A percentile compares a stretch with the other conserved stretches of the same genome.
phyloP scores from a whole-genome alignment of 768 basidiomycete genomes.

The Mycena maculata region DNA sequence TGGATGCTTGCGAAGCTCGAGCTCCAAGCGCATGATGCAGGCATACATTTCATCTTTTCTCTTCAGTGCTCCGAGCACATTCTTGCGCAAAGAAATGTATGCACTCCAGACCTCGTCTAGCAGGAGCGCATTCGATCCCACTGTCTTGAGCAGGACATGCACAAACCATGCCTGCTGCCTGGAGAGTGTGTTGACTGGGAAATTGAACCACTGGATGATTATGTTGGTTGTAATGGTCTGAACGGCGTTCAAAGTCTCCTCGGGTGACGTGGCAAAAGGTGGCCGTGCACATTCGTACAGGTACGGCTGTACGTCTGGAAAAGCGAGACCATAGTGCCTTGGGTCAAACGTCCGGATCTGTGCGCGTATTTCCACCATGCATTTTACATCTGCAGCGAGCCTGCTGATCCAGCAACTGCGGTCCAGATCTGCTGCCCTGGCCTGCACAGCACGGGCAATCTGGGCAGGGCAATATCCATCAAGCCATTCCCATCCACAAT shows the following conservation, averaged over 20 bases:
- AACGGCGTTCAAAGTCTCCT: neutral
- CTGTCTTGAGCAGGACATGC: neutral
- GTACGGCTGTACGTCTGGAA: neutral
- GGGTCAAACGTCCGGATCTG: too few species aligned
- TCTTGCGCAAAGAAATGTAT: neutral
- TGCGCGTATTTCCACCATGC: too few species aligned
- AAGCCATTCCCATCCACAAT: neutral
- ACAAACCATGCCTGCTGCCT: constrained; percentile 3
- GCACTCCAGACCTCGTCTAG: constrained; percentile 5
- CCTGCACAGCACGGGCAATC: neutral
- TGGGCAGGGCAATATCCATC: neutral
- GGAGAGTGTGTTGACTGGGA: neutral
- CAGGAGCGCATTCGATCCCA: neutral
- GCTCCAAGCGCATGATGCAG: neutral
- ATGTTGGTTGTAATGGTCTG: neutral
- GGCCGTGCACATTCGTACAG: neutral
- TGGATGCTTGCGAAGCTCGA: neutral
- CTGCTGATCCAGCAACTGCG: neutral
- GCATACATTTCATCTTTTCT: neutral
- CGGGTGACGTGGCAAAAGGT: neutral
- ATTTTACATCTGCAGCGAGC: too few species aligned
- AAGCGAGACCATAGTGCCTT: too few species aligned
- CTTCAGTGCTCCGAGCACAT: neutral
- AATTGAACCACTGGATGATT: neutral
- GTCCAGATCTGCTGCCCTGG: too few species aligned